Evolutionary conservation across 345 rosid genomes (phyloP), one percentile per base, ranked within the genome.

Genomic region (Eucalyptus shirleyi): DNA sequence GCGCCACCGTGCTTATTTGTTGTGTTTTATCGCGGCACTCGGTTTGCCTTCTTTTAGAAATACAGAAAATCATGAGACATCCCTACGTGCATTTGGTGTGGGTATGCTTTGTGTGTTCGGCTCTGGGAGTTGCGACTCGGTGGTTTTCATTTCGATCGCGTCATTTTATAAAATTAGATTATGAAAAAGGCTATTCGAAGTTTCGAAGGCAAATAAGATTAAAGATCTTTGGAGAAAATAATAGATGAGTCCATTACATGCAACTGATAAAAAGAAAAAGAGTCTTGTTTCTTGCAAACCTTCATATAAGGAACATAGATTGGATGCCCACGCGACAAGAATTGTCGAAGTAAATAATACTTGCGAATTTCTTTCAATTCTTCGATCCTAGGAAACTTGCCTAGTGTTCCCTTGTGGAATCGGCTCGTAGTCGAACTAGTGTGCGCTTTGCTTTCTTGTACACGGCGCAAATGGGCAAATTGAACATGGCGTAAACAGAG

Each of bases 401-500:
- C 7, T 0, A 59, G 65, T 11, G 4, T 59, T 4, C 6, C 65
- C n/a, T 4, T 26, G 67, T 59, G n/a, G 67, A 3, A 59, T 59
- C 67, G 67, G 6, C n/a, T 59, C 67, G 67, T 26, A 2, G 15
- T 59, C 7, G 67, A 26, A 59, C n/a, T 59, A 12, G 65, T 0
- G 1, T 28, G 67, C 2, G 67, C 67, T 5, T 26, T 56, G 62
- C 62, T 21, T 12, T 56, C 62, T 56, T 24, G 62, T 4, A 24
- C 30, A 0, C 13, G 62, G 1, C 62, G 62, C 12, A 55, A 55
- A 8, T 55, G 60, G 1, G 6, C 26, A 55, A 55, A 55, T 3
- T 19, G 0, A 9, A 0, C 0, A 55, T 8, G 60, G 60, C 60
- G 60, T n/a, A n/a, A n/a, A n/a, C n/a, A 55, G 60, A 55, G 26